Base-by-base conservation (phyloP, 129 eudicot species). In the Erigeron canadensis region DNA sequence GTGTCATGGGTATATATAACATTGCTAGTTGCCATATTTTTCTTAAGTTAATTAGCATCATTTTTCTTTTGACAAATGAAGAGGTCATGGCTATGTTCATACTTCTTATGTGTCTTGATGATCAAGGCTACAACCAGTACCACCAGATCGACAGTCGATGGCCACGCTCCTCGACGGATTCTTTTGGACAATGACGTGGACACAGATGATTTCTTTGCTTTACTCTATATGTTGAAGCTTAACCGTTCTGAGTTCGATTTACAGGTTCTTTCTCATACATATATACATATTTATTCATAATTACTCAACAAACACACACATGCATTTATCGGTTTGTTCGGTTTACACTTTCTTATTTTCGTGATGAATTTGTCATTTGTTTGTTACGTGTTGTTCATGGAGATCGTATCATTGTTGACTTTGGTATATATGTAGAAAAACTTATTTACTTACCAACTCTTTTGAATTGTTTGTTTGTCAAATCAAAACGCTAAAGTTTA, bases 181-280 rank as follows among this genome's bases (percentile, higher is more conserved):
- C 80, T 91, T 8, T 42, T 88, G 72, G 97, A 91, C 43, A 91
- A 92, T 0, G 97, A 91, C 55, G 82, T 88, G 6, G 92, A 91
- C 45, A 84, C 88, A 0, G 96, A 91, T 34, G 96, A 91, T 67
- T 74, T 91, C 7, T 88, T 86, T 55, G 90, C 88, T 57, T 78
- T 86, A 1, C 70, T 91, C 38, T 91, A 91, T 56, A 81, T 91
- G 42, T 76, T 91, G 80, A 91, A 91, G 87, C 92, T 82, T 21
- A 79, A 91, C 28, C 81, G 65, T 15, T 88, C 93, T 11, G 74
- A 77, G 47, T 84, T 88, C 72, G 70, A 86, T 67, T 78, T 88
- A 42, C 83, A 88, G 96, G 97, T 63, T 50, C 10, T 12, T 45
- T 8, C 50, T 12, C 12, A 3, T 28, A 28, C 34, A 28, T 28